Conservation (phyloP, 1,284 basidiomycete genomes). For the Cerrena zonata region DNA sequence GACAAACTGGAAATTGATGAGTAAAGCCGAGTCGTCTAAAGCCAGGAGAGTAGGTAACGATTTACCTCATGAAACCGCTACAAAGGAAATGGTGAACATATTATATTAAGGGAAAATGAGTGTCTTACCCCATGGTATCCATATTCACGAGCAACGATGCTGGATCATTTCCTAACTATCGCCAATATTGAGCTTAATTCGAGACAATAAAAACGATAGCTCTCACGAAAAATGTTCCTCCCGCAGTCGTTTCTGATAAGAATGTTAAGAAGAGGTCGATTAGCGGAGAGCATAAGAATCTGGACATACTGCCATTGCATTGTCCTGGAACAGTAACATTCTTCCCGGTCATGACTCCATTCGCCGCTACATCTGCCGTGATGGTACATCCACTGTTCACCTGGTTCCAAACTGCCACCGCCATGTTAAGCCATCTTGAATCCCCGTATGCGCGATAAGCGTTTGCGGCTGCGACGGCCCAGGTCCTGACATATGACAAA, state of each 20-base stretch:
- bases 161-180: not conserved
- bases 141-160: constrained; percentile 5
- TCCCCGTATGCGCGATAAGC: not conserved
- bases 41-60: not conserved
- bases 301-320: not conserved
- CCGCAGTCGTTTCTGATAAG: constrained; percentile 4
- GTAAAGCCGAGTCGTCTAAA: not conserved
- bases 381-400: not conserved
- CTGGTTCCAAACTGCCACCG: not conserved
- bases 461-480: not conserved
- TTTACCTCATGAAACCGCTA: constrained; percentile 8
- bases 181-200: no score
- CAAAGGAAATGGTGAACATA: not conserved
- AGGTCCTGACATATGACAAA: no score
- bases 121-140: constrained; percentile 6
- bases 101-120: not conserved
- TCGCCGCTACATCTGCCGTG: not conserved
- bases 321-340: not conserved
- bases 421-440: not conserved
- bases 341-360: constrained; percentile 4
- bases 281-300: not conserved
- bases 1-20: constrained; percentile 4
- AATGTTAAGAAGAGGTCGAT: not conserved
- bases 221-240: constrained; percentile 8
- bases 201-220: no score